Base-by-base conservation (phyloP, 768 basidiomycete genomes). In the Suillus discolor region DNA sequence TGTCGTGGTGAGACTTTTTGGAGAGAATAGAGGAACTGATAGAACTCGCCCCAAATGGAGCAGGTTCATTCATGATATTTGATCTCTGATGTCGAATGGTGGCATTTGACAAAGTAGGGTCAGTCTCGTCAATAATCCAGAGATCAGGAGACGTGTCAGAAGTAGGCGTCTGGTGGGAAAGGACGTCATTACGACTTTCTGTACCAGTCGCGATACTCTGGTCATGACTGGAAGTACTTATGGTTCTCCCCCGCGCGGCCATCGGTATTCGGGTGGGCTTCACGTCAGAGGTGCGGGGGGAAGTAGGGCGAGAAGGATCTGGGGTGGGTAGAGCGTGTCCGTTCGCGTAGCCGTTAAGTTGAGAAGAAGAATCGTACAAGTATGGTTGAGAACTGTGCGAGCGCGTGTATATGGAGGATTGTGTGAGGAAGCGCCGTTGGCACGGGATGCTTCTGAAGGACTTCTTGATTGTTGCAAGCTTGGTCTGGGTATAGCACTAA, bases 381-480 rank as follows among this genome's bases (percentile, higher is more conserved):
- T 83, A 84, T 6, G 89, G 89, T 70, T 87, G 85, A 28, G 90
- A 91, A 87, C 82, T 9, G 91, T 91, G 63, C 91, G 84, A 18
- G 84, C 71, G 63, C 89, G 89, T 68, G 80, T 84, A 64, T 76
- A 78, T 41, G 77, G 67, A 61, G 80, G 66, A 57, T 77, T 73
- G 62, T 77, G 67, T 39, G 75, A 59, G 49, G 78, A 68, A 59
- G 73, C 70, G 69, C 73, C 73, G 44, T 70, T 74, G 44, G 74
- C 74, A 66, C 68, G 72, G 65, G 66, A 66, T 38, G 59, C 53
- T 55, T 78, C 72, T 47, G 63, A 45, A 38, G 78, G 67, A 13
- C 79, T 70, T 66, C 78, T 71, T 63, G 79, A 68, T 64, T 78
- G 73, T 72, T 79, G 80, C 57, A 80, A 70, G 70, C 80, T 82